phyloP scores from a whole-genome alignment of 2,329 filamentous ascomycete genomes.

The Colletotrichum musicola region DNA sequence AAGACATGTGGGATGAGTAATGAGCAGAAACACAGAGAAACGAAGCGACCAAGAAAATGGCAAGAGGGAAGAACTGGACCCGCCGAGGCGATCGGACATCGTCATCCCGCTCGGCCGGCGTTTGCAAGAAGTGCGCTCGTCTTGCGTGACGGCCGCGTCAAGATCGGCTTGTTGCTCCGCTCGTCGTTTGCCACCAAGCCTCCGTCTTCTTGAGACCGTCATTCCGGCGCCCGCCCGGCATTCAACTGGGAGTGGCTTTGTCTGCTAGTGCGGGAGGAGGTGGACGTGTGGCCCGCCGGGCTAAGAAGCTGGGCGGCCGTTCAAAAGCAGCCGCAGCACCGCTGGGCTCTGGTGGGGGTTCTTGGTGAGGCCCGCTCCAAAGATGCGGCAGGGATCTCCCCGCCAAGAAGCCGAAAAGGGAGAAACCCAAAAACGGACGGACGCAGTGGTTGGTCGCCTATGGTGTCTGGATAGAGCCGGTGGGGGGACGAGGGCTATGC shows the following conservation, averaged over 20 bases:
- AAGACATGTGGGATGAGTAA: background rate
- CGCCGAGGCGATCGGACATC: constrained; percentile 10
- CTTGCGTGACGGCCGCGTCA: constrained; percentile 17
- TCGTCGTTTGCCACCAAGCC: constrained; percentile 16
- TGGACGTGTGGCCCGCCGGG: constrained; percentile 7
- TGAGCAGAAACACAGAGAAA: background rate
- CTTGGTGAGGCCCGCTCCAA: background rate
- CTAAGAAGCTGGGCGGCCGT: constrained; percentile 15
- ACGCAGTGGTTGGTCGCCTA: background rate
- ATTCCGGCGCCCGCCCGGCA: constrained; percentile 22
- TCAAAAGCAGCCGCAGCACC: background rate
- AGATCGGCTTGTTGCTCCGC: constrained; percentile 13
- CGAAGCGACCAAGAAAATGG: background rate
- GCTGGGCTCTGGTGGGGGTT: background rate
- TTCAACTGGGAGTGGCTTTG: constrained; percentile 33
- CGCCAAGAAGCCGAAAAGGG: constrained; percentile 9
- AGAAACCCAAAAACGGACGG: constrained; percentile 17
- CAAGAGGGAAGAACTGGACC: background rate
- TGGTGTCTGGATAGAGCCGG: background rate
- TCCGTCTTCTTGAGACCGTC: constrained; percentile 17
- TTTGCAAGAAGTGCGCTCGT: constrained; percentile 13
- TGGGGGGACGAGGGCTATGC: constrained; percentile 28
- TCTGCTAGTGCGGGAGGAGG: constrained; percentile 26
- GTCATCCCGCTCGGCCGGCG: constrained; percentile 21
- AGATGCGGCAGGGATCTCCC: constrained; percentile 21